Conservation (phyloP, 2,329 filamentous ascomycete species). For the Colletotrichum endophyticum region DNA sequence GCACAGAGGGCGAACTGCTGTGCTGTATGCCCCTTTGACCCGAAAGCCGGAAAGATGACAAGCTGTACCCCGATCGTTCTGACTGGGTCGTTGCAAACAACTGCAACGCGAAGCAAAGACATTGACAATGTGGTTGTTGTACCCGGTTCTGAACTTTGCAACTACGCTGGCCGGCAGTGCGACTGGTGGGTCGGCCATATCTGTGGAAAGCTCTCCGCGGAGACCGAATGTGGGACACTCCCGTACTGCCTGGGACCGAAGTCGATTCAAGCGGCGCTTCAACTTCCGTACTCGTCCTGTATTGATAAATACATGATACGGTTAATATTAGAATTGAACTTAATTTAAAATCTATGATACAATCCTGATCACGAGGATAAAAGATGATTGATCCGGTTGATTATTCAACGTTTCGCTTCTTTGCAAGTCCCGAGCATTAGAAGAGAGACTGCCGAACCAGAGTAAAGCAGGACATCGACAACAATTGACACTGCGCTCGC, state of each 20-base stretch:
- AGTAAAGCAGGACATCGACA: rapidly evolving
- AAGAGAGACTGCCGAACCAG: background rate
- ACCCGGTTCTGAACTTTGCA: background rate
- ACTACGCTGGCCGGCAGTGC: background rate
- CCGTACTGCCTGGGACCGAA: rapidly evolving
- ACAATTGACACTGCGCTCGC: background rate
- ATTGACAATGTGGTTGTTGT: background rate
- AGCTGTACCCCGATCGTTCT: background rate
- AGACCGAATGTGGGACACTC: background rate
- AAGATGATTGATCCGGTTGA: rapidly evolving
- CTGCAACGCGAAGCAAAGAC: background rate
- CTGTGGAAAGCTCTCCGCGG: background rate
- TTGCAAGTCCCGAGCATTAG: background rate
- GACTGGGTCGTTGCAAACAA: background rate
- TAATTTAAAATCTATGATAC: background rate
- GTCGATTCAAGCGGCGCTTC: background rate
- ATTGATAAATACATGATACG: rapidly evolving
- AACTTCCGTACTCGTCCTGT: background rate
- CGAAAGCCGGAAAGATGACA: background rate
- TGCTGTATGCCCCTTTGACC: background rate
- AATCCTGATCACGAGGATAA: rapidly evolving
- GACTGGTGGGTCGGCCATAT: background rate
- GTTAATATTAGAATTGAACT: background rate
- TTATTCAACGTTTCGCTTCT: background rate
- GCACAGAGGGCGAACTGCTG: background rate